Percentiles rank a stretch among this genome's conserved stretches.
Evolutionary conservation across 176 grass and related monocot species (phyloP).

Genomic region (Miscanthus lutarioriparius): DNA sequence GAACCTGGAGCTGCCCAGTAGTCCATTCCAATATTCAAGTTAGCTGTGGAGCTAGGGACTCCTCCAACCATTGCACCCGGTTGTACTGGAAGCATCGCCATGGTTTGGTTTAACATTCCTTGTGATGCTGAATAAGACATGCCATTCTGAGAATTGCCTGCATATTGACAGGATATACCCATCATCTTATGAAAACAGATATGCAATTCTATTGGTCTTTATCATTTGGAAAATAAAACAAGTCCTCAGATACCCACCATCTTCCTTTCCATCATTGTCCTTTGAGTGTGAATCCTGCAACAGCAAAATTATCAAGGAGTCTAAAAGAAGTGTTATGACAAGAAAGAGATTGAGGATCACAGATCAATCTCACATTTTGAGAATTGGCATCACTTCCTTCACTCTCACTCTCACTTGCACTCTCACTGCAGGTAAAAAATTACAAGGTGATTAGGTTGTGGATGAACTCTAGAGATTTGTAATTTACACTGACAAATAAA

Average conservation of each 20-base stretch:
- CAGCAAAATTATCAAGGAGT: constrained; percentile 21
- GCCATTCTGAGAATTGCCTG: constrained; percentile 62
- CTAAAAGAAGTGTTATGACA: neutral
- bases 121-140: constrained; percentile 45
- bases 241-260: constrained; percentile 43
- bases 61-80: constrained; percentile 52
- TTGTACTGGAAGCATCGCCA: constrained; percentile 61
- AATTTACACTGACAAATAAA: constrained; percentile 21
- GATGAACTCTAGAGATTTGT: neutral
- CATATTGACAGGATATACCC: constrained; percentile 30
- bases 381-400: constrained; percentile 90
- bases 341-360: neutral
- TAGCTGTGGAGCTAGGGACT: constrained; percentile 68
- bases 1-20: constrained; percentile 71
- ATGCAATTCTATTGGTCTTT: constrained; percentile 14
- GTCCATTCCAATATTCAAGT: constrained; percentile 83
- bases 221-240: constrained; percentile 14
- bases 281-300: constrained; percentile 62
- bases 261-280: constrained; percentile 61
- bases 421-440: constrained; percentile 62
- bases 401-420: constrained; percentile 87
- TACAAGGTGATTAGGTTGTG: constrained; percentile 34
- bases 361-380: constrained; percentile 72
- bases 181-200: constrained; percentile 40
- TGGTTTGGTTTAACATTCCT: constrained; percentile 53